Evolutionary conservation across 164 flowering plant species (phyloP).

Genomic region (Aristolochia californica): DNA sequence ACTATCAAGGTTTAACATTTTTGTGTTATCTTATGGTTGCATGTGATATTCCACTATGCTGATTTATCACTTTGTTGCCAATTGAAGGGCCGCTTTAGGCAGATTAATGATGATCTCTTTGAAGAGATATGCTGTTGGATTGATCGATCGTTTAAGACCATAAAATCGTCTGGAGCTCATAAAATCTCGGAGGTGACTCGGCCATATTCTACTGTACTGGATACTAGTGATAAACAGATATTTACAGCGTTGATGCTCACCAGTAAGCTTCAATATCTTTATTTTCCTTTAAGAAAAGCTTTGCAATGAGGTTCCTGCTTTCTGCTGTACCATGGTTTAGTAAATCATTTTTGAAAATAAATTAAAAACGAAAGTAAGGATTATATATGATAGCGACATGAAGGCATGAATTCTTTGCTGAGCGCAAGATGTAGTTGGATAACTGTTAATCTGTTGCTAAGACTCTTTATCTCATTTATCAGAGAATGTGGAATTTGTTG

Average conservation of each 20-base stretch:
- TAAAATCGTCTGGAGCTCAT: constrained; percentile 25
- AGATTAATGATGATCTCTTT: constrained; percentile 36
- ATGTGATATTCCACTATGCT: not conserved
- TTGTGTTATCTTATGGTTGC: not conserved
- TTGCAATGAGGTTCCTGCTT: not conserved
- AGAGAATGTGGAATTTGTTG: constrained; percentile 88
- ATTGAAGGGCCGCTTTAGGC: constrained; percentile 53
- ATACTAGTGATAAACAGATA: constrained; percentile 34
- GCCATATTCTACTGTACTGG: constrained; percentile 37
- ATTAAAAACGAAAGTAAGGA: no score
- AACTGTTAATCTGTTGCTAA: not conserved
- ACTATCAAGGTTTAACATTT: constrained; percentile 31
- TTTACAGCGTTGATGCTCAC: constrained; percentile 62
- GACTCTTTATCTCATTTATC: constrained; percentile 3
- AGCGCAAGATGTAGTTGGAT: not conserved
- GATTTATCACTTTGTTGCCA: not conserved
- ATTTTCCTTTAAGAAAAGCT: not conserved
- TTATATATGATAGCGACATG: no score
- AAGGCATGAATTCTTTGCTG: no score
- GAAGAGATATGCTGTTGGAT: constrained; percentile 57
- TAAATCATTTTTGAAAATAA: not conserved
- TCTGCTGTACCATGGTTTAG: not conserved
- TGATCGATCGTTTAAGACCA: constrained; percentile 37
- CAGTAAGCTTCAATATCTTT: constrained; percentile 31
- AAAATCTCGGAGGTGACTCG: constrained; percentile 19